phyloP scores from a whole-genome alignment of 2,329 filamentous ascomycete genomes.

The Magnaporthales sp. region DNA sequence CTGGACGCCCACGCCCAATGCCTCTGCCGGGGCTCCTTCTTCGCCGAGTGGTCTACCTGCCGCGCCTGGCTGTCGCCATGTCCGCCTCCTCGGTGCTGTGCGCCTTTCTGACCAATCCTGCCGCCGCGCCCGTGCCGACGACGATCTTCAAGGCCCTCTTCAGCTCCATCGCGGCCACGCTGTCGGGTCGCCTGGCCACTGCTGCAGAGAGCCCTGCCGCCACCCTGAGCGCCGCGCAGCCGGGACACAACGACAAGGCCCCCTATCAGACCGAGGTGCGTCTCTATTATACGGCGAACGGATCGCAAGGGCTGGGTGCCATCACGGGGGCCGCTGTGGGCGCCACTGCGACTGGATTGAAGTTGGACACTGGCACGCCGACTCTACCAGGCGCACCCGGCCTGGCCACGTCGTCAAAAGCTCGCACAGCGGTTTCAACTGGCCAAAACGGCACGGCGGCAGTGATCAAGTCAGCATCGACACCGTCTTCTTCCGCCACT shows the following conservation, averaged over 20 bases:
- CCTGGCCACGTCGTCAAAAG: background rate
- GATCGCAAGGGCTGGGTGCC: slow-evolving; percentile 19
- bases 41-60: slow-evolving; percentile 31
- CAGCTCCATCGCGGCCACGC: slow-evolving; percentile 17
- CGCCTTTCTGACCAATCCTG: slow-evolving; percentile 8
- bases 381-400: background rate
- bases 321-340: slow-evolving; percentile 31
- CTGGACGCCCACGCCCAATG: slow-evolving; percentile 20
- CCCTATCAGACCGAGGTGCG: slow-evolving; percentile 27
- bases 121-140: slow-evolving; percentile 20
- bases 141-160: slow-evolving; percentile 26
- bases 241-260: slow-evolving; percentile 17
- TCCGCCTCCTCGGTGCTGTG: slow-evolving; percentile 26
- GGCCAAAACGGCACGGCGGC: background rate
- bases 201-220: slow-evolving; percentile 10
- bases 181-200: slow-evolving; percentile 15
- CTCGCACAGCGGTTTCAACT: background rate
- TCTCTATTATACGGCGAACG: slow-evolving; percentile 29
- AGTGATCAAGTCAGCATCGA: background rate
- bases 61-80: slow-evolving; percentile 25
- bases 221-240: slow-evolving; percentile 10
- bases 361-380: slow-evolving; percentile 9
- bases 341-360: slow-evolving; percentile 20
- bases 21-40: slow-evolving; percentile 33
- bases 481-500: background rate